Conservation (phyloP, 164 flowering plant species). For the Cinnamomum micranthum region DNA sequence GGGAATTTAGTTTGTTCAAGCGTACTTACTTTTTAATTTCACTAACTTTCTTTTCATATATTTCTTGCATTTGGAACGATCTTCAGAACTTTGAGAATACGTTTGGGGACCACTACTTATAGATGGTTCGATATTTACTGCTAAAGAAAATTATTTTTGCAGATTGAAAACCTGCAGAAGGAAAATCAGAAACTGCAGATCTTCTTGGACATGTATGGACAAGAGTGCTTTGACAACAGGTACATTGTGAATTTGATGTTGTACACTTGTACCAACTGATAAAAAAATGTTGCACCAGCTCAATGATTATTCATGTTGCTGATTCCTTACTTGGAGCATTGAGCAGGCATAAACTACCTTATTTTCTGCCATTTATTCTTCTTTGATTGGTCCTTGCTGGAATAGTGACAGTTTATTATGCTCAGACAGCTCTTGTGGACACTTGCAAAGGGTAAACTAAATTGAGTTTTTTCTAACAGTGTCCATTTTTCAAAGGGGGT, state of each 20-base stretch:
- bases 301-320: no score
- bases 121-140: slow-evolving; percentile 2
- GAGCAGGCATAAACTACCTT: no score
- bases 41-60: background rate
- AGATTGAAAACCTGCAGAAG: slow-evolving; percentile 78
- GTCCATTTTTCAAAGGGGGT: no score
- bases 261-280: no score
- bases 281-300: no score
- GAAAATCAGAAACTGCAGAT: slow-evolving; percentile 66
- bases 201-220: slow-evolving; percentile 77
- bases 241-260: slow-evolving; percentile 13
- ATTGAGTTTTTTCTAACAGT: no score
- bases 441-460: no score
- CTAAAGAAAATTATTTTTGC: slow-evolving; percentile 25
- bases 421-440: no score
- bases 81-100: background rate
- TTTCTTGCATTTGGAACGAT: background rate
- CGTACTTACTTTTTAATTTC: background rate
- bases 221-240: slow-evolving; percentile 72
- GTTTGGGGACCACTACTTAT: background rate
- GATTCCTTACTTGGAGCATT: no score
- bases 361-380: no score
- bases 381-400: no score
- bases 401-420: no score
- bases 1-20: background rate